Percentiles rank a stretch among this genome's conserved stretches.
These are phyloP conservation scores for Allium fistulosum DNA, from an alignment of 106 monocot species.

Conservation along the genomic window DNA sequence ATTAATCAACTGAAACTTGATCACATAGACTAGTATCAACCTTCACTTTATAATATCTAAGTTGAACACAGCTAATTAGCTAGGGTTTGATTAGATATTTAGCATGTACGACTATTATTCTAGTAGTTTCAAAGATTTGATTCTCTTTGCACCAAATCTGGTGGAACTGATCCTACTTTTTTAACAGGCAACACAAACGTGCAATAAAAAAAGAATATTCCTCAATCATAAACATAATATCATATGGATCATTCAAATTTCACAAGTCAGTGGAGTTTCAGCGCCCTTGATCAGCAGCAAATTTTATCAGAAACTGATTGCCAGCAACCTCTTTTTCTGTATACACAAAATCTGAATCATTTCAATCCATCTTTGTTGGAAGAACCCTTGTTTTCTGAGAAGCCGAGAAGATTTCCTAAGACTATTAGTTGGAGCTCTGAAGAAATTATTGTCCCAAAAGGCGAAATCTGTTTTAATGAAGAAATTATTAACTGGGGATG, in stretches of 20 bases:
- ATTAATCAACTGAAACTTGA: too few relatives aligned
- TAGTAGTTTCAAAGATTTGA: too few relatives aligned
- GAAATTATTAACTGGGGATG: neutral
- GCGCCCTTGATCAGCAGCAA: conserved; percentile 18
- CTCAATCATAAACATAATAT: neutral
- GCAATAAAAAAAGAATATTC: too few relatives aligned
- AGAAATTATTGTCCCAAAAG: conserved; percentile 6
- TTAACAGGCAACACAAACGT: too few relatives aligned
- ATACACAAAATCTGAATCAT: conserved; percentile 2
- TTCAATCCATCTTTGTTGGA: conserved; percentile 14
- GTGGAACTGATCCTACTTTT: too few relatives aligned
- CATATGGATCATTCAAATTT: neutral
- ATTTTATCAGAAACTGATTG: conserved; percentile 14
- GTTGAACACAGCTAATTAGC: neutral
- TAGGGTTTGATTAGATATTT: neutral
- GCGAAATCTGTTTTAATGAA: conserved; percentile 5
- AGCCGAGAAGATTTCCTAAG: conserved; percentile 1
- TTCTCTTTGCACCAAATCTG: too few relatives aligned
- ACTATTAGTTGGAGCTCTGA: conserved; percentile 11
- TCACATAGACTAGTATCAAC: too few relatives aligned
- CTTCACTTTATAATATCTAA: too few relatives aligned
- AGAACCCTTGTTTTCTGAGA: conserved; percentile 41
- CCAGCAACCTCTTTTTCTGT: conserved; percentile 19
- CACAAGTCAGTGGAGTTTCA: conserved; percentile 29
- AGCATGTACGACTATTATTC: neutral